These are phyloP conservation scores for Bolboschoenoplectus hybrid DNA, from an alignment of 202 grass and related monocot genomes.

Conservation along the genomic window DNA sequence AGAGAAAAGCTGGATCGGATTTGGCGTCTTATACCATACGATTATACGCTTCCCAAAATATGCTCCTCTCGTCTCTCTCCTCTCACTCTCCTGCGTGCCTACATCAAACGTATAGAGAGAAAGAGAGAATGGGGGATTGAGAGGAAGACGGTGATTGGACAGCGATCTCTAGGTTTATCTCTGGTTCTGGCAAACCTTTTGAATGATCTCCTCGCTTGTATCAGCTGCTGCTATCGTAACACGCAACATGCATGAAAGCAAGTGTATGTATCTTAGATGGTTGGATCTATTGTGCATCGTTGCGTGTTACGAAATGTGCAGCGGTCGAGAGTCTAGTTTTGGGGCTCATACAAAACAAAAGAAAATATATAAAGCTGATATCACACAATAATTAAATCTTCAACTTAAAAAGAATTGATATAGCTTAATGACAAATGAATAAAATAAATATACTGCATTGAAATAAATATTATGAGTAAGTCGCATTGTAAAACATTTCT, in stretches of 20 bases:
- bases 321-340: no score
- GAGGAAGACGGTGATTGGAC: slow-evolving; percentile 42
- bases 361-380: no score
- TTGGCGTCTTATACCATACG: slow-evolving; percentile 21
- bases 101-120: slow-evolving; percentile 34
- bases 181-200: slow-evolving; percentile 65
- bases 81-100: neutral
- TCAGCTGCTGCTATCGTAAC: slow-evolving; percentile 40
- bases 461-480: no score
- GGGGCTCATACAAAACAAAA: no score
- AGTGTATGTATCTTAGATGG: neutral
- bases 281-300: no score
- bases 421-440: no score
- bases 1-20: slow-evolving; percentile 25
- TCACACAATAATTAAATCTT: no score
- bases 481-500: no score
- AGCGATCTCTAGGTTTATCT: slow-evolving; percentile 85
- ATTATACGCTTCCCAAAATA: slow-evolving; percentile 67
- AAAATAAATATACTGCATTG: no score
- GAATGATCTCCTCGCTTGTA: slow-evolving; percentile 64
- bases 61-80: slow-evolving; percentile 35
- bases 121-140: neutral
- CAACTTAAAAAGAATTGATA: no score
- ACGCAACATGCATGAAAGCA: slow-evolving; percentile 36
- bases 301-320: no score